Conservation (phyloP, 352 stramenopile genomes). For the Globisporangium solare region DNA sequence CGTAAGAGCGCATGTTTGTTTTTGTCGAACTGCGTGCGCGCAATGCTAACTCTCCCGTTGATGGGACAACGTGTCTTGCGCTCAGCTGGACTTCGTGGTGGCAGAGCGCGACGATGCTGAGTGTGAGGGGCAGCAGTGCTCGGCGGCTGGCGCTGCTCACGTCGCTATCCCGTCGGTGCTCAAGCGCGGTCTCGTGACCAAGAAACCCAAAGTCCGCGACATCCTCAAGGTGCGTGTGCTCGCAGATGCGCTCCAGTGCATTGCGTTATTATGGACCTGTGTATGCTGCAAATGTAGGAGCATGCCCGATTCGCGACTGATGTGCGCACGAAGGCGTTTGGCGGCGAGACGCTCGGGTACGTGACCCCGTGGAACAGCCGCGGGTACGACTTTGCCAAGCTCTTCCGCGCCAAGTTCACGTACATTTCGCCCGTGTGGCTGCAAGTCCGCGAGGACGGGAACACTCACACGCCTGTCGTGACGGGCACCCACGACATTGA, state of each 20-base stretch:
- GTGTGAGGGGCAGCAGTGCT: conserved; percentile 34
- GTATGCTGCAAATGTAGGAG: conserved; percentile 16
- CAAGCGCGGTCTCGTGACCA: conserved; percentile 45
- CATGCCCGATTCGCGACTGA: conserved; percentile 28
- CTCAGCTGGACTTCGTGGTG: conserved; percentile 1
- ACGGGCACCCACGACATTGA: conserved; percentile 76
- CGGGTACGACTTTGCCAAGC: conserved; percentile 69
- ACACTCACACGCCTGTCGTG: conserved; percentile 40
- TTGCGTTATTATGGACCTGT: background rate
- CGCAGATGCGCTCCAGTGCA: too few relatives aligned
- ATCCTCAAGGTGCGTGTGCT: conserved; percentile 38
- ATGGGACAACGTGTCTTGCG: conserved; percentile 1
- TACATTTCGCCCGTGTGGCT: conserved; percentile 82
- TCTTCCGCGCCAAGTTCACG: conserved; percentile 69
- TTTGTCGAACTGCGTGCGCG: background rate
- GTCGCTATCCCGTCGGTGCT: conserved; percentile 27
- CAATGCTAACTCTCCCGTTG: background rate
- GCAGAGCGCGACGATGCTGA: background rate
- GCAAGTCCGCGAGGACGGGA: conserved; percentile 56
- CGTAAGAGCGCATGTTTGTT: conserved; percentile 9
- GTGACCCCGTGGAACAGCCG: conserved; percentile 80
- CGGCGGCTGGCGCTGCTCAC: conserved; percentile 3
- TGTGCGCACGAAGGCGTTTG: conserved; percentile 23
- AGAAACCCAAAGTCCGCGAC: conserved; percentile 35
- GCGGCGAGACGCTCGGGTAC: conserved; percentile 62